Evolutionary conservation across 371 early-diverging fungal genomes (phyloP).

Genomic region (Mortierella sp.): DNA sequence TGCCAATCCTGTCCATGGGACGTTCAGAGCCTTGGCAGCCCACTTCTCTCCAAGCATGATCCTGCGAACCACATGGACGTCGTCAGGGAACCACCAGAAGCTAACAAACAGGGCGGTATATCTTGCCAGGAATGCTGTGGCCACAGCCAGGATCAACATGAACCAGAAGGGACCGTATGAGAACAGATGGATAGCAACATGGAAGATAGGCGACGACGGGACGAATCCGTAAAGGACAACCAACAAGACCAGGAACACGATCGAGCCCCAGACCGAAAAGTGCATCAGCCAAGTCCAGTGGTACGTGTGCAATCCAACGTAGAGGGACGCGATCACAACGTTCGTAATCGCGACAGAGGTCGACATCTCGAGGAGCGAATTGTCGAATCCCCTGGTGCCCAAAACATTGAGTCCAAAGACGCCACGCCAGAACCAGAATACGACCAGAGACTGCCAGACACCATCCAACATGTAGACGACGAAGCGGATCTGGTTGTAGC

Average conservation of each 20-base stretch:
- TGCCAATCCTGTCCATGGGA: constrained; percentile 46
- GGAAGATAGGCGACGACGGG: constrained; percentile 67
- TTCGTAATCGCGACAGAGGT: constrained; percentile 72
- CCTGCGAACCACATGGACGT: constrained; percentile 80
- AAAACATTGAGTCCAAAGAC: constrained; percentile 58
- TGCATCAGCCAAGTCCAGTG: constrained; percentile 83
- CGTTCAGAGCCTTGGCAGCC: constrained; percentile 25
- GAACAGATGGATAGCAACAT: constrained; percentile 71
- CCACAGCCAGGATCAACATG: constrained; percentile 66
- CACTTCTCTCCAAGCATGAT: constrained; percentile 57
- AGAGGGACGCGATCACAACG: constrained; percentile 79
- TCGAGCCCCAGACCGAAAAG: constrained; percentile 62
- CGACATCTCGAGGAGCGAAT: constrained; percentile 69
- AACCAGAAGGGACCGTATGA: constrained; percentile 81
- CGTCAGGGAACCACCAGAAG: constrained; percentile 78
- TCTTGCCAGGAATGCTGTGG: constrained; percentile 75
- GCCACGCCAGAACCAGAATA: constrained; percentile 73
- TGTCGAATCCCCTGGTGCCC: constrained; percentile 54
- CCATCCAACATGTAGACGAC: constrained; percentile 78
- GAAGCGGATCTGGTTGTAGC: constrained; percentile 73
- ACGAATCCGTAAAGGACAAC: constrained; percentile 71
- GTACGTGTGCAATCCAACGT: constrained; percentile 78
- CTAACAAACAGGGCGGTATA: constrained; percentile 70
- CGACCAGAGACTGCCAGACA: constrained; percentile 78
- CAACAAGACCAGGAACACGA: constrained; percentile 66